A percentile compares a stretch with the other conserved stretches of the same genome.
These are phyloP conservation scores for Penicillium sp. DNA, from an alignment of 2,329 filamentous ascomycete species.

Conservation along the genomic window DNA sequence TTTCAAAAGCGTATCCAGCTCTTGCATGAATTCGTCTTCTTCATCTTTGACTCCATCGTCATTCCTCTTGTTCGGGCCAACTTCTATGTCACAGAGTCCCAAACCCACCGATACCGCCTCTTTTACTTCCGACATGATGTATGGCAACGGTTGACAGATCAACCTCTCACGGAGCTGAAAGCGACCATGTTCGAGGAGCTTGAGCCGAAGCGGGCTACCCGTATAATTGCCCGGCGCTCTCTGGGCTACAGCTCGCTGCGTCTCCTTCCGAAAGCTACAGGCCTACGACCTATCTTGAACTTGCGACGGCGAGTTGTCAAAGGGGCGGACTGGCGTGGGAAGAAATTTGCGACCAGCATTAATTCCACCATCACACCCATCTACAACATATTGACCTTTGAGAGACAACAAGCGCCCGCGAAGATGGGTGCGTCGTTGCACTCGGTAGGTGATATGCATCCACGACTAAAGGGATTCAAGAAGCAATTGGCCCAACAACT, in stretches of 20 bases:
- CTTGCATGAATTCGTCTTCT: constrained; percentile 82
- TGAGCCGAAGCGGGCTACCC: constrained; percentile 52
- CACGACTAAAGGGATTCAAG: constrained; percentile 67
- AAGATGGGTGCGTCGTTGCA: constrained; percentile 75
- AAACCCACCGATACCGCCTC: constrained; percentile 68
- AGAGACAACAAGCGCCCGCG: constrained; percentile 58
- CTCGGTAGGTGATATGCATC: constrained; percentile 75
- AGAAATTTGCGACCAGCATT: constrained; percentile 59
- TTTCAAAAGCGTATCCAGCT: constrained; percentile 71
- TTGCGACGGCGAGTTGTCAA: constrained; percentile 61
- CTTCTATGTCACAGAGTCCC: constrained; percentile 94
- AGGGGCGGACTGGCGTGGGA: constrained; percentile 47
- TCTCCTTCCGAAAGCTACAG: constrained; percentile 72
- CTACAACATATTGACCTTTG: constrained; percentile 70
- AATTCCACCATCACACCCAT: constrained; percentile 68
- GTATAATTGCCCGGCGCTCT: constrained; percentile 56
- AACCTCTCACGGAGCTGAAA: constrained; percentile 65
- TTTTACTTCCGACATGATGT: constrained; percentile 95
- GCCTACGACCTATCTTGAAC: constrained; percentile 83
- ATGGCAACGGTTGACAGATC: constrained; percentile 73
- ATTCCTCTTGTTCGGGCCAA: constrained; percentile 81
- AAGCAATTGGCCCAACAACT: constrained; percentile 14
- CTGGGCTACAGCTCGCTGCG: constrained; percentile 76
- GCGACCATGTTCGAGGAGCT: constrained; percentile 74
- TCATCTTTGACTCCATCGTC: constrained; percentile 83